Evolutionary conservation across 2,329 filamentous ascomycete species (phyloP), one percentile per base, ranked within the genome.

Genomic region (Pseudogymnoascus sp.): DNA sequence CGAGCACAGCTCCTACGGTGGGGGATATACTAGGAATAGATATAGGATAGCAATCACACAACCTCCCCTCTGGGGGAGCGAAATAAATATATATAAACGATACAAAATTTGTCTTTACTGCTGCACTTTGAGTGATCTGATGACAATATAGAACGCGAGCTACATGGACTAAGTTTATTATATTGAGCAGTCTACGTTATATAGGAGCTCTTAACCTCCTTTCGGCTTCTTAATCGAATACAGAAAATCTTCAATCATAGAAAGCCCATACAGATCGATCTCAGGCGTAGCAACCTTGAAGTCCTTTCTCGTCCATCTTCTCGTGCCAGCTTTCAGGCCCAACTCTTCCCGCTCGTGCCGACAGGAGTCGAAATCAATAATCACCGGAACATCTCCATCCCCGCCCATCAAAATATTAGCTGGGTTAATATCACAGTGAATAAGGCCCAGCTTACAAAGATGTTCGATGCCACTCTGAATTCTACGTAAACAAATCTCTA

Each of bases 321-420:
- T 32, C 14, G 39, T 58, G 5, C 59, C 18, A 11, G 22, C 39
- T 25, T 22, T 58, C 28, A 16, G 5, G 6, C 32, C 41, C 50
- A 70, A 63, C 2, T 47, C 59, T 37, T 67, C 63, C 22, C 68
- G 68, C 16, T 67, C 62, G 35, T 32, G 61, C 25, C 67, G 66
- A 65, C 68, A 72, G 62, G 65, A 67, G 64, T 67, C 70, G 22
- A 73, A 72, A 64, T 73, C 67, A 12, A 70, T 66, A 6, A 72
- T 64, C 62, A 72, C 59, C 16, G 68, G 59, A 11, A 16, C 65
- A 9, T 62, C 62, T 6, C 69, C 65, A 11, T 69, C 62, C 18
- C 67, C 65, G 25, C 72, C 59, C 67, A 72, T 70, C 12, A n/a
- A 12, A 32, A 73, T 69, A 50, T 70, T 72, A n/a, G 60, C 59